These are phyloP conservation scores for Lupinus albus DNA, from an alignment of 306 rosid species.

Conservation along the genomic window DNA sequence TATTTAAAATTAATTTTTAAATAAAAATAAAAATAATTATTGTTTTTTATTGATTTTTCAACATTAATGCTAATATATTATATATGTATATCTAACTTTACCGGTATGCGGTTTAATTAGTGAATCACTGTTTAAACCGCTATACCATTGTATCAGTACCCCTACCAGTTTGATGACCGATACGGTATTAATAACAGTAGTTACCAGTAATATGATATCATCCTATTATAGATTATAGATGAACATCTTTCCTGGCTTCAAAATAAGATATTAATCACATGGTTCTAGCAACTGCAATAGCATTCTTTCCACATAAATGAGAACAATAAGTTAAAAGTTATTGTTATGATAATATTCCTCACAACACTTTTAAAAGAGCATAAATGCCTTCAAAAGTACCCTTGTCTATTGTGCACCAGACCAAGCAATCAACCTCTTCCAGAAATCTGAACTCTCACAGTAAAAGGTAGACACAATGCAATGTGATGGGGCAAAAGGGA, in stretches of 20 bases:
- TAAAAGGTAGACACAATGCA: constrained; percentile 27
- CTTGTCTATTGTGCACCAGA: constrained; percentile 27
- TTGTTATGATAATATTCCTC: constrained; percentile 25
- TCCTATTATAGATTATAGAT: constrained; percentile 24
- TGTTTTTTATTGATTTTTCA: too few relatives aligned
- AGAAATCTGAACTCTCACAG: constrained; percentile 23
- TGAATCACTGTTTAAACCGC: too few relatives aligned
- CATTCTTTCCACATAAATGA: constrained; percentile 9
- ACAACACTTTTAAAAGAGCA: constrained; percentile 17
- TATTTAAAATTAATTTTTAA: too few relatives aligned
- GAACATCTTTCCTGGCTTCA: constrained; percentile 5
- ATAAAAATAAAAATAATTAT: too few relatives aligned
- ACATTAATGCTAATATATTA: too few relatives aligned
- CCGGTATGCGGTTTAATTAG: too few relatives aligned
- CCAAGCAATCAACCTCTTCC: constrained; percentile 12
- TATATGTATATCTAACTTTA: too few relatives aligned
- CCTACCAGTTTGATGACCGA: too few relatives aligned
- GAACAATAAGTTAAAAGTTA: constrained; percentile 10
- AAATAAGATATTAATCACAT: background rate
- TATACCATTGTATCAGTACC: too few relatives aligned
- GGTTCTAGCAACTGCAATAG: background rate
- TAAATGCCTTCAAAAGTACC: constrained; percentile 30
- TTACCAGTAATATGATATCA: background rate
- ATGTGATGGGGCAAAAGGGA: background rate
- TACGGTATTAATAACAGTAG: too few relatives aligned